These are phyloP conservation scores for Huntiella moniliformis DNA, from an alignment of 2,329 filamentous ascomycete genomes.

Conservation along the genomic window DNA sequence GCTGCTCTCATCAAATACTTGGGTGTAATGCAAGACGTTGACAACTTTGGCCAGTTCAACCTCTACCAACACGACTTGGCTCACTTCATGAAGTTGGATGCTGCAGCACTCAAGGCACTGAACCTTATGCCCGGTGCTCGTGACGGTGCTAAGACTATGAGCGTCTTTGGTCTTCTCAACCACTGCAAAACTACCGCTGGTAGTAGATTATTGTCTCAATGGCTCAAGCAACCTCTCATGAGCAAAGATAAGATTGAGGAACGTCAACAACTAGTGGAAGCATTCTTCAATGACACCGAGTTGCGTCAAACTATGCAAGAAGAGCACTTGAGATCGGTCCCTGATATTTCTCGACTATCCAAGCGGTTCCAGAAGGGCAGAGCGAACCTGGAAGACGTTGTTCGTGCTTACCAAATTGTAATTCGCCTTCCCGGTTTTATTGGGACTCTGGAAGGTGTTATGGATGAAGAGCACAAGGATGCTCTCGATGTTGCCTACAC, in stretches of 20 bases:
- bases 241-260: constrained; percentile 72
- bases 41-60: constrained; percentile 93
- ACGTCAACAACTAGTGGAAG: constrained; percentile 84
- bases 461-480: constrained; percentile 85
- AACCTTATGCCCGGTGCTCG: constrained; percentile 93
- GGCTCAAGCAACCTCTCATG: constrained; percentile 97
- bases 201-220: constrained; percentile 76
- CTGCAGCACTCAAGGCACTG: constrained; percentile 77
- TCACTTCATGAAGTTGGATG: constrained; percentile 97
- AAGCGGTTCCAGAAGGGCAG: constrained; percentile 88
- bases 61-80: constrained; percentile 93
- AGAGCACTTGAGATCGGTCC: constrained; percentile 79
- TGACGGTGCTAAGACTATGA: constrained; percentile 96
- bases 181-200: constrained; percentile 95
- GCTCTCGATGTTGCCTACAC: constrained; percentile 79
- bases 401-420: constrained; percentile 83
- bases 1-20: constrained; percentile 90
- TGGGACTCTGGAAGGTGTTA: constrained; percentile 72
- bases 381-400: constrained; percentile 87
- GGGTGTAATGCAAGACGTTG: constrained; percentile 70
- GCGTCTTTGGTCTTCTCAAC: constrained; percentile 79
- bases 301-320: constrained; percentile 92
- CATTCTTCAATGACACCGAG: constrained; percentile 83
- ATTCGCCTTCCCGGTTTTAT: constrained; percentile 85
- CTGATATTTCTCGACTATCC: constrained; percentile 79